Base-by-base conservation (phyloP, 1,284 basidiomycete genomes). In the Tremellales sp. region DNA sequence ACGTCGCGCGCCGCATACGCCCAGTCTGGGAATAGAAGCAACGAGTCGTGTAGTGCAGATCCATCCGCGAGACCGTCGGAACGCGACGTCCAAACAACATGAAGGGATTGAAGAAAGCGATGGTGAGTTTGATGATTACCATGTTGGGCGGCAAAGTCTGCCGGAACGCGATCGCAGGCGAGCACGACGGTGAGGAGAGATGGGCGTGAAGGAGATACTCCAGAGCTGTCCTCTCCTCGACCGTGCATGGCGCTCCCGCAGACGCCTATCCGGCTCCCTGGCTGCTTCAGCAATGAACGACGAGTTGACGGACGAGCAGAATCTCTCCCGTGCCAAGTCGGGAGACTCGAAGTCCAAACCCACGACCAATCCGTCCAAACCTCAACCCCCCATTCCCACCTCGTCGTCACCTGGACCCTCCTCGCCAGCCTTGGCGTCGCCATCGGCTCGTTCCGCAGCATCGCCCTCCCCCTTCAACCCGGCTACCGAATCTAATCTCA, bases 51-150 rank as follows among this genome's bases (percentile, higher is more conserved):
- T n/a, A n/a, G n/a, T n/a, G n/a, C n/a, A n/a, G n/a, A n/a, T n/a
- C n/a, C n/a, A n/a, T n/a, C n/a, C n/a, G n/a, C n/a, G n/a, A n/a
- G n/a, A n/a, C 16, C 9, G 7, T 18, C 24, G 18, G 22, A 39
- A 18, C 37, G 37, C 37, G 37, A 39, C 27, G 22, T 39, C 22
- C 7, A 21, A 24, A 39, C 53, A 66, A 55, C 54, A 93, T 93
- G 89, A 93, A 92, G 77, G 83, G 83, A 57, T 77, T 93, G 68
- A 90, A 87, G 80, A 92, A 90, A 77, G 84, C 84, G 57, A 77
- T 91, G 71, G 89, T 90, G 64, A 68, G 68, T 71, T 40, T n/a
- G n/a, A n/a, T n/a, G 40, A 31, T 50, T 10, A 9, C n/a, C n/a
- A n/a, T n/a, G n/a, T n/a, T n/a, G n/a, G n/a, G n/a, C n/a, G n/a